Evolutionary conservation across 192 early-diverging fungal genomes (phyloP), one percentile per base, ranked within the genome.

Genomic region (Umbelopsis ramanniana): DNA sequence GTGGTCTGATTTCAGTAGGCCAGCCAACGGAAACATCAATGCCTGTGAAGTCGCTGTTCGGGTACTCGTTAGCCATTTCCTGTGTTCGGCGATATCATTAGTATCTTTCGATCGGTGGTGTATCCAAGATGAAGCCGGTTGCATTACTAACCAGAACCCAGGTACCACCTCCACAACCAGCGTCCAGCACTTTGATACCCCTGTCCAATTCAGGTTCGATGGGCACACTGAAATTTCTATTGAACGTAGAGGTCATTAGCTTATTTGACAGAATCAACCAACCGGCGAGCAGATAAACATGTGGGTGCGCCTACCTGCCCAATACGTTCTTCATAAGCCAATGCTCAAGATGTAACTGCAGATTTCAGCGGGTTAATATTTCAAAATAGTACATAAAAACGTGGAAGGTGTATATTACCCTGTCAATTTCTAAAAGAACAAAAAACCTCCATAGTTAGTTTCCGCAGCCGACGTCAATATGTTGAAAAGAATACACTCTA

Each of bases 101-200:
- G 37, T 68, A 53, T 22, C 46, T 54, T 12, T 43, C 11, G 0
- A 11, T 43, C 11, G 40, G 40, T 12, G 6, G 1, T 43, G 29
- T 29, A 29, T 29, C 1, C 29, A 29, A 29, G 1, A 2, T 29
- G 29, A 29, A 29, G 29, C 29, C 29, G 3, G 29, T 53, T 50
- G 45, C n/a, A n/a, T n/a, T 54, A 63, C 66, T 75, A 43, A 75
- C 78, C 50, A 74, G 37, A 4, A 79, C 50, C 63, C 73, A 79
- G 2, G 73, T 74, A n/a, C 72, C 77, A 40, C 55, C 37, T 4
- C 60, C 77, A 23, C 73, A 79, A 52, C 78, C 78, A 50, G 72
- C 37, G 67, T 80, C 79, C 15, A 80, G 35, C 15, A 76, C 68
- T 19, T 67, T 67, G 14, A 60, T 50, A 19, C 70, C 69, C 52